These are phyloP conservation scores for Boletus rubescentipes DNA, from an alignment of 768 basidiomycete genomes.

Conservation along the genomic window DNA sequence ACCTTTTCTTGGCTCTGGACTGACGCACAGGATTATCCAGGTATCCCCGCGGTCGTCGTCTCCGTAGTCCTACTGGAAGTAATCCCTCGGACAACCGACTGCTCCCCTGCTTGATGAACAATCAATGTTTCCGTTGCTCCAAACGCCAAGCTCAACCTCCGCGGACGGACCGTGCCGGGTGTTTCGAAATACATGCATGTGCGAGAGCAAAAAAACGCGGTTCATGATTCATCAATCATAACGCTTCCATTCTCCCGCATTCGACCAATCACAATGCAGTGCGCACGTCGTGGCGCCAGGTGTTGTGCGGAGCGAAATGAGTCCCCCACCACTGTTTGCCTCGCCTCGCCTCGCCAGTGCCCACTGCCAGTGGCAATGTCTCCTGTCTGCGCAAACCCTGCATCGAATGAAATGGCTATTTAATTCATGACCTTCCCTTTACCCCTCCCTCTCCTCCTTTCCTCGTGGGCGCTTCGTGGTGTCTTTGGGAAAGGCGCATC, in stretches of 20 bases:
- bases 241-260: constrained; percentile 21
- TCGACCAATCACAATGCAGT: constrained; percentile 15
- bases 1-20: background rate
- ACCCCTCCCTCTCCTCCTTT: background rate
- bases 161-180: background rate
- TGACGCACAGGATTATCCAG: background rate
- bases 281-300: constrained; percentile 5
- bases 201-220: background rate
- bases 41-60: background rate
- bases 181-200: background rate
- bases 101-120: background rate
- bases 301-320: background rate
- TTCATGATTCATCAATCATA: background rate
- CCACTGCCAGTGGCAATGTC: background rate
- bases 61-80: no score
- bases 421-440: constrained; percentile 1
- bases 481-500: background rate
- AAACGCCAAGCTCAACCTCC: constrained; percentile 2
- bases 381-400: constrained; percentile 14
- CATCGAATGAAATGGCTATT: constrained; percentile 8
- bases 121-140: background rate
- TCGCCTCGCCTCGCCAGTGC: constrained; percentile 4
- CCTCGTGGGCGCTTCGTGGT: constrained; percentile 16
- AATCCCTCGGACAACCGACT: background rate
- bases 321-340: constrained; percentile 19